Conservation (phyloP, 139 green algal genomes). For the Chlamydomonas asymmetrica region DNA sequence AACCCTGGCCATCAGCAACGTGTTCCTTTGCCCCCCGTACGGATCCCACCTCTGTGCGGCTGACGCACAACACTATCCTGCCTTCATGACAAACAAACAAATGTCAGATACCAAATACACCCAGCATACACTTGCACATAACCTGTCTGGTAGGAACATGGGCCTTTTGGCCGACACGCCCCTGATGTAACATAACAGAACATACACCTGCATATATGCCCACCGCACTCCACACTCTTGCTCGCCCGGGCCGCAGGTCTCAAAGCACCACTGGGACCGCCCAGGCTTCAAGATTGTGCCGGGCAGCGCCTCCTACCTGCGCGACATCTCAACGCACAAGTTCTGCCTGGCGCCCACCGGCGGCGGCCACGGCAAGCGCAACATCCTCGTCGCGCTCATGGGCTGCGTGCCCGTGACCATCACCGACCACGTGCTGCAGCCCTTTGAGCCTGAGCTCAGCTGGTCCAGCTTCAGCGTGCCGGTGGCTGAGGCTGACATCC, state of each 20-base stretch:
- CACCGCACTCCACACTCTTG: not conserved
- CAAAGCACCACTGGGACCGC: slow-evolving; percentile 35
- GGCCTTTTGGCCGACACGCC: not conserved
- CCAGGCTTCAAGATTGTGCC: slow-evolving; percentile 23
- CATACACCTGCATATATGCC: not conserved
- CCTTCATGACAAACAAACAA: not conserved
- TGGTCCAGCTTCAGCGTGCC: slow-evolving; percentile 24
- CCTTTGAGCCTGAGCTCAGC: slow-evolving; percentile 42
- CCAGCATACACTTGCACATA: too few relatives aligned
- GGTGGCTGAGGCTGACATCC: slow-evolving; percentile 27
- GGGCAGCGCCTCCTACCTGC: not conserved
- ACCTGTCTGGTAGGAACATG: not conserved
- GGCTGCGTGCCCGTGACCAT: slow-evolving; percentile 43
- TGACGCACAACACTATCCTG: too few relatives aligned
- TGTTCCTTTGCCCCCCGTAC: not conserved
- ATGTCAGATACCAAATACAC: too few relatives aligned
- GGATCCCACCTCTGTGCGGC: not conserved
- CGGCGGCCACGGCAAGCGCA: slow-evolving; percentile 44
- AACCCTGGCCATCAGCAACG: not conserved
- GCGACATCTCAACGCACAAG: slow-evolving; percentile 20
- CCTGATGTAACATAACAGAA: not conserved
- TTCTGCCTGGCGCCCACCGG: slow-evolving; percentile 46
- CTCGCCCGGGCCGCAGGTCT: slow-evolving; percentile 20
- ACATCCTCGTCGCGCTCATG: slow-evolving; percentile 42
- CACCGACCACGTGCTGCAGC: slow-evolving; percentile 33